A percentile compares a stretch with the other conserved stretches of the same genome.
phyloP scores from a whole-genome alignment of 2,329 filamentous ascomycete species.

The Pseudogymnoascus sp. region DNA sequence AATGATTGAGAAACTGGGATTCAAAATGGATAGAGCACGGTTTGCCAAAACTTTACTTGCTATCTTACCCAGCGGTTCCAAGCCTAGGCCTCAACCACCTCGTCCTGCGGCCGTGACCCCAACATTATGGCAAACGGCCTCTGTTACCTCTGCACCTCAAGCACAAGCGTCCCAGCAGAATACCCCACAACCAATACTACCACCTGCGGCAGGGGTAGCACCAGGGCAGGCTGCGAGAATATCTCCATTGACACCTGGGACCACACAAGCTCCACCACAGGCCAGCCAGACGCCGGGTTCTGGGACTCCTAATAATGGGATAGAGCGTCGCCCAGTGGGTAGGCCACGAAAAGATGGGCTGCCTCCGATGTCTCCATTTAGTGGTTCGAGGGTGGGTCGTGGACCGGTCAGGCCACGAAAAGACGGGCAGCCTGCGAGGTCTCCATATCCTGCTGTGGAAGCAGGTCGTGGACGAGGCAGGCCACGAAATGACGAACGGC shows the following conservation, averaged over 20 bases:
- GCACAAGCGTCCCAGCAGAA: neutral
- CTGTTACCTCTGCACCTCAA: neutral
- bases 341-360: neutral
- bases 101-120: neutral
- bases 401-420: neutral
- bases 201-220: neutral
- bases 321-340: neutral
- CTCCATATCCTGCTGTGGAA: neutral
- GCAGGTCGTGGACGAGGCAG: neutral
- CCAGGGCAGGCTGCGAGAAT: neutral
- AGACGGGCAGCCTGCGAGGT: neutral
- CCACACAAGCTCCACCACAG: neutral
- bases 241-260: neutral
- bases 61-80: neutral
- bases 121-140: neutral
- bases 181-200: neutral
- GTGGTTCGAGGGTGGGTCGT: neutral
- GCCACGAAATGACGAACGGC: neutral
- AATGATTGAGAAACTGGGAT: conserved; percentile 13
- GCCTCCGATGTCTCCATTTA: neutral
- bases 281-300: neutral
- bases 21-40: conserved; percentile 11
- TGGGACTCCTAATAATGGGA: neutral
- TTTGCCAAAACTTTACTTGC: conserved; percentile 12
- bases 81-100: neutral